Percentiles rank a stretch among this genome's conserved stretches.
phyloP scores from a whole-genome alignment of 805 yeast genomes.

The Saccharomyces paradoxus region DNA sequence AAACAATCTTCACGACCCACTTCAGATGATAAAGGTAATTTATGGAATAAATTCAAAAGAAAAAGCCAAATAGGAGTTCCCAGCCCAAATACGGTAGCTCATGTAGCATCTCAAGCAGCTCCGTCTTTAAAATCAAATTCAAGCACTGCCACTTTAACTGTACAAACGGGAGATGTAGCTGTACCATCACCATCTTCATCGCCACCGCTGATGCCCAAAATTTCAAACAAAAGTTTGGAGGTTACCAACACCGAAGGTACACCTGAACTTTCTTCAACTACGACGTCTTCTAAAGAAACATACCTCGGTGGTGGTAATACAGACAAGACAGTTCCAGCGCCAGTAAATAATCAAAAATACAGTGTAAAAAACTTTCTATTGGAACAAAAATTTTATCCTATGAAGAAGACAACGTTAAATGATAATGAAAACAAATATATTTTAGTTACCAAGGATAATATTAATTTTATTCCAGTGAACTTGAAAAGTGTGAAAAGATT shows the following conservation, averaged over 20 bases:
- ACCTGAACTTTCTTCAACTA: not conserved
- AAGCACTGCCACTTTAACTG: not conserved
- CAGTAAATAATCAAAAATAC: slow-evolving; percentile 1
- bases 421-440: slow-evolving; percentile 30
- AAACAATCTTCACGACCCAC: slow-evolving; percentile 7
- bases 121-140: slow-evolving; percentile 1
- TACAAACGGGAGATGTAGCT: not conserved
- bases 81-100: not conserved
- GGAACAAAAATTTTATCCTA: slow-evolving; percentile 35
- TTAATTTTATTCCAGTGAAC: slow-evolving; percentile 43
- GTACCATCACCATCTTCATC: slow-evolving; percentile 5
- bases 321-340: not conserved
- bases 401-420: slow-evolving; percentile 16
- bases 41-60: slow-evolving; percentile 27
- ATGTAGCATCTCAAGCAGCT: slow-evolving; percentile 3
- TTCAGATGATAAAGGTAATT: slow-evolving; percentile 19
- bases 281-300: not conserved
- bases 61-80: slow-evolving; percentile 16
- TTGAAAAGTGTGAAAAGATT: slow-evolving; percentile 26
- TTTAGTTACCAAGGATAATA: slow-evolving; percentile 59
- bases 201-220: not conserved
- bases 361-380: slow-evolving; percentile 15
- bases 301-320: not conserved
- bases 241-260: not conserved
- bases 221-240: not conserved